Conservation (phyloP, 2,329 filamentous ascomycete genomes). For the Gyromitra esculenta region DNA sequence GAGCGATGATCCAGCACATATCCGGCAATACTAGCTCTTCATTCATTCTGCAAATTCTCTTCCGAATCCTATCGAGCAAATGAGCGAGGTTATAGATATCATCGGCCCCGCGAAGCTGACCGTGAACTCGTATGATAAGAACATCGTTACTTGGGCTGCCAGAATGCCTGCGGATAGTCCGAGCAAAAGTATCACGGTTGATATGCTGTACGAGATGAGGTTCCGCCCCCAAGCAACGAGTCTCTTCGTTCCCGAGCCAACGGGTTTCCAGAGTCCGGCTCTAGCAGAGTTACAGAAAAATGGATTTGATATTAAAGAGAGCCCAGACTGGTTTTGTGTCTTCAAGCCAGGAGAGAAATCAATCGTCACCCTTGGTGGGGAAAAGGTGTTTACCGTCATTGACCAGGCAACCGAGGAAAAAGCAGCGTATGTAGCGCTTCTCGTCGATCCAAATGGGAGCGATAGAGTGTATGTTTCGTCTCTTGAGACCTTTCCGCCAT, state of each 20-base stretch:
- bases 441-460: slow-evolving; percentile 12
- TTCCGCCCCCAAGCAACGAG: not conserved
- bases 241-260: not conserved
- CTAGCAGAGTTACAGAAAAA: not conserved
- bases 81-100: not conserved
- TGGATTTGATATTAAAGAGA: slow-evolving; percentile 25
- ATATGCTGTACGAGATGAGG: slow-evolving; percentile 43
- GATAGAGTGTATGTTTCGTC: slow-evolving; percentile 36
- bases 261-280: not conserved
- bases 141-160: slow-evolving; percentile 32
- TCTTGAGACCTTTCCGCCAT: slow-evolving; percentile 29
- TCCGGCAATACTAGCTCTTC: slow-evolving; percentile 36
- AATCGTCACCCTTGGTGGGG: slow-evolving; percentile 27
- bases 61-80: not conserved
- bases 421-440: slow-evolving; percentile 29
- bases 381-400: slow-evolving; percentile 36
- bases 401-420: slow-evolving; percentile 11
- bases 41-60: slow-evolving; percentile 2
- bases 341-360: slow-evolving; percentile 18
- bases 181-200: not conserved
- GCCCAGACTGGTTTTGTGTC: slow-evolving; percentile 8
- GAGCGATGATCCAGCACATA: not conserved
- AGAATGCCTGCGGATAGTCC: not conserved
- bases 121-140: slow-evolving; percentile 42
- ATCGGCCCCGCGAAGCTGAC: slow-evolving; percentile 13